phyloP scores from a whole-genome alignment of 768 basidiomycete species.

The Tricholoma flavovirens region DNA sequence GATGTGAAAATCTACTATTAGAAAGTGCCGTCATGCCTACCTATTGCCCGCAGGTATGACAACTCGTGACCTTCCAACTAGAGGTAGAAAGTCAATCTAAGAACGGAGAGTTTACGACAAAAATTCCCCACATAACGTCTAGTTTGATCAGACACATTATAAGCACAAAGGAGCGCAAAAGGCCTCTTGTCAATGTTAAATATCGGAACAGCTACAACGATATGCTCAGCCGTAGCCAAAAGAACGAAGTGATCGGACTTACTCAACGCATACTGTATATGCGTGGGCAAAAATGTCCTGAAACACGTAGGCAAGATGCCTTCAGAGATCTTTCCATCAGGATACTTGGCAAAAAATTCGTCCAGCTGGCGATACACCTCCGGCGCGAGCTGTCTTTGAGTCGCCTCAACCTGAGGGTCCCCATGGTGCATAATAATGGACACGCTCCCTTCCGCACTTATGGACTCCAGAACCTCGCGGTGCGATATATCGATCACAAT shows the following conservation, averaged over 20 bases:
- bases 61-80: constrained; percentile 86
- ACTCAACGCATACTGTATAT: constrained; percentile 87
- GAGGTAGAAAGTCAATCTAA: constrained; percentile 3
- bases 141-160: constrained; percentile 76
- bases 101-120: constrained; percentile 17
- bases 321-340: constrained; percentile 85
- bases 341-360: constrained; percentile 71
- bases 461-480: constrained; percentile 78
- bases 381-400: constrained; percentile 49
- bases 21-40: constrained; percentile 25
- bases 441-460: constrained; percentile 53
- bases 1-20: constrained; percentile 3
- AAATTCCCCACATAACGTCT: constrained; percentile 61
- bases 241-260: constrained; percentile 23
- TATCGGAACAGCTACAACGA: constrained; percentile 70
- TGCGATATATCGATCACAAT: constrained; percentile 90
- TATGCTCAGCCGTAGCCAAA: constrained; percentile 2
- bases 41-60: constrained; percentile 88
- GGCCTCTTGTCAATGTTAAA: constrained; percentile 92
- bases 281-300: constrained; percentile 72
- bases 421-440: constrained; percentile 70
- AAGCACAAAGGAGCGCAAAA: constrained; percentile 86
- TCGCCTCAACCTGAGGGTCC: constrained; percentile 47
- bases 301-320: constrained; percentile 81
- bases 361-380: constrained; percentile 74